Conservation (phyloP, 2,329 filamentous ascomycete genomes). For the Ilyonectria mors-panacis region DNA sequence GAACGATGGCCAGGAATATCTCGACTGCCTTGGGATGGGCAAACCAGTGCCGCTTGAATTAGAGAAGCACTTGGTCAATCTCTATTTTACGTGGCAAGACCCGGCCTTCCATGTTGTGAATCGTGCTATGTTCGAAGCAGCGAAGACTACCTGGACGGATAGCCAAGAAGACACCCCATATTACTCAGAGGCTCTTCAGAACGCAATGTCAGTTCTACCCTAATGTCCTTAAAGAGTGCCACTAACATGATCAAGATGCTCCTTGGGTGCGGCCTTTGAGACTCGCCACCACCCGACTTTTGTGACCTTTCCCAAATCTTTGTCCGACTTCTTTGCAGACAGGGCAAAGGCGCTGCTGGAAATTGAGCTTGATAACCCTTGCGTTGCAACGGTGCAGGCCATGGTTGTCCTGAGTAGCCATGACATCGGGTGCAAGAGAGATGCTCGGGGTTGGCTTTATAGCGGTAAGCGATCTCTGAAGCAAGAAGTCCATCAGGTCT, state of each 20-base stretch:
- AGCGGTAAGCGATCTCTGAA: constrained; percentile 37
- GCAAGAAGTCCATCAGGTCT: constrained; percentile 11
- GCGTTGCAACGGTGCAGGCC: constrained; percentile 46
- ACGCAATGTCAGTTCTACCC: constrained; percentile 44
- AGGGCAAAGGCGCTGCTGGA: constrained; percentile 46
- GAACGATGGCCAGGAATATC: constrained; percentile 44
- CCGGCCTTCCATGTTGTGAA: constrained; percentile 45
- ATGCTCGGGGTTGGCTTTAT: constrained; percentile 47
- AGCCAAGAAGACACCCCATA: constrained; percentile 45
- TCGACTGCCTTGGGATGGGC: constrained; percentile 42
- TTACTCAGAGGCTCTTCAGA: constrained; percentile 48
- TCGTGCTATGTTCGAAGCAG: constrained; percentile 38
- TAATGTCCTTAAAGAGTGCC: background rate
- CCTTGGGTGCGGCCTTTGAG: constrained; percentile 60
- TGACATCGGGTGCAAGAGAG: constrained; percentile 46
- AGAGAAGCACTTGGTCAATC: constrained; percentile 36
- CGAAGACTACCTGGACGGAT: constrained; percentile 33
- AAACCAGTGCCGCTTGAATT: constrained; percentile 35
- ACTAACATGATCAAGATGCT: constrained; percentile 50
- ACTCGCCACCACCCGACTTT: constrained; percentile 59
- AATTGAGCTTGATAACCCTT: constrained; percentile 46
- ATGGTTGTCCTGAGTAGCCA: constrained; percentile 47
- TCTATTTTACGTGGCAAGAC: constrained; percentile 45
- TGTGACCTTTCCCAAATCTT: constrained; percentile 52
- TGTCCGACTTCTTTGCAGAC: constrained; percentile 48